Percentiles rank a stretch among this genome's conserved stretches.
phyloP scores from a whole-genome alignment of 1,284 basidiomycete species.

The Ustilago bromivora region DNA sequence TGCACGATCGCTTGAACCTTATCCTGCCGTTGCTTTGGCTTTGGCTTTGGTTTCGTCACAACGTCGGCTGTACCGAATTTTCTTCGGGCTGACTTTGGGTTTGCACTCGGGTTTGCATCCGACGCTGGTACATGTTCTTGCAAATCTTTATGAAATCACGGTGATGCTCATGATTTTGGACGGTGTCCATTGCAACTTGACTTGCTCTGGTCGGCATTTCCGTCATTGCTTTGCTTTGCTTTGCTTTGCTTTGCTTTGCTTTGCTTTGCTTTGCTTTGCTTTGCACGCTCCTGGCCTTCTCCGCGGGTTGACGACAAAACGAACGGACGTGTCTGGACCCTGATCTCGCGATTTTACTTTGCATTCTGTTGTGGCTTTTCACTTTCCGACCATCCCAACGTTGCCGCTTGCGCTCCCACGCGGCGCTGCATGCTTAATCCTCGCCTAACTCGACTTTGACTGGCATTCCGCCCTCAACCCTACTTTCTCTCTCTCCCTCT shows the following conservation, averaged over 20 bases:
- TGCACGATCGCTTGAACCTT: background rate
- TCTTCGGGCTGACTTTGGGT: conserved; percentile 1
- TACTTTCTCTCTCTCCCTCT: background rate
- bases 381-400: background rate
- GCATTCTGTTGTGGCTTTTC: background rate
- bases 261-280: too few species aligned
- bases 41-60: background rate
- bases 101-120: background rate
- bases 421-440: conserved; percentile 12
- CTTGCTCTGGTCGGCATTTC: background rate
- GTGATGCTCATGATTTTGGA: background rate
- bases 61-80: conserved; percentile 4
- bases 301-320: conserved; percentile 1
- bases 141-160: background rate
- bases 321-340: conserved; percentile 12
- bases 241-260: background rate
- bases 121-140: background rate
- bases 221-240: background rate
- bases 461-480: background rate
- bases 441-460: conserved; percentile 5
- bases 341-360: conserved; percentile 2
- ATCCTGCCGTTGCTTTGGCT: background rate
- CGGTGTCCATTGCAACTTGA: background rate
- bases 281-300: background rate
- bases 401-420: conserved; percentile 4